Percentiles rank a stretch among this genome's conserved stretches.
Conservation (phyloP, 495 filamentous ascomycete species). For the Penicillium crystallinum region DNA sequence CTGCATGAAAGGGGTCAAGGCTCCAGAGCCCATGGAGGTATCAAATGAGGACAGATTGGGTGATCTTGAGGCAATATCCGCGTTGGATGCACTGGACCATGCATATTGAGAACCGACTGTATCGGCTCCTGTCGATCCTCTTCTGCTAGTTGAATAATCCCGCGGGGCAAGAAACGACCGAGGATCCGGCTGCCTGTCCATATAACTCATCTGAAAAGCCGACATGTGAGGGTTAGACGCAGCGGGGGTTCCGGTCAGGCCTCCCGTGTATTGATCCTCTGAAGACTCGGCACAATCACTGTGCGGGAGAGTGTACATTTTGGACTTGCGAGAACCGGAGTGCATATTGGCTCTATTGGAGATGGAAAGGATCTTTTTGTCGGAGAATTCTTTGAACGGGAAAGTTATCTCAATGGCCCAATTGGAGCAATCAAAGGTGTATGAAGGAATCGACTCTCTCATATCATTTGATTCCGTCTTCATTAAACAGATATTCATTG, state of each 20-base stretch:
- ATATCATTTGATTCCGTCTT: not conserved
- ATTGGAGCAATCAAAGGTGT: not conserved
- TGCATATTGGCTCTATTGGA: conserved; percentile 7
- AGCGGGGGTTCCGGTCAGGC: conserved; percentile 15
- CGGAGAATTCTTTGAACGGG: not conserved
- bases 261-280: conserved; percentile 3
- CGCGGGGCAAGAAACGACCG: conserved; percentile 14
- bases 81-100: conserved; percentile 20
- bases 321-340: not conserved
- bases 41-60: conserved; percentile 7
- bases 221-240: conserved; percentile 8
- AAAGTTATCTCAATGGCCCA: not conserved
- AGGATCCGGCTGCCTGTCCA: conserved; percentile 4
- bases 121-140: conserved; percentile 15
- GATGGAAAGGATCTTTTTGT: not conserved
- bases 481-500: not conserved
- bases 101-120: conserved; percentile 18
- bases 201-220: conserved; percentile 8
- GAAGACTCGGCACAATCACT: not conserved
- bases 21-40: not conserved
- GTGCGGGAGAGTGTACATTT: conserved; percentile 1
- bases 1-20: conserved; percentile 19
- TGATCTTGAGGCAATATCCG: conserved; percentile 9
- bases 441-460: not conserved
- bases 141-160: conserved; percentile 13